Evolutionary conservation across 768 basidiomycete genomes (phyloP), one percentile per base, ranked within the genome.

Genomic region (Boletus rubropictus): DNA sequence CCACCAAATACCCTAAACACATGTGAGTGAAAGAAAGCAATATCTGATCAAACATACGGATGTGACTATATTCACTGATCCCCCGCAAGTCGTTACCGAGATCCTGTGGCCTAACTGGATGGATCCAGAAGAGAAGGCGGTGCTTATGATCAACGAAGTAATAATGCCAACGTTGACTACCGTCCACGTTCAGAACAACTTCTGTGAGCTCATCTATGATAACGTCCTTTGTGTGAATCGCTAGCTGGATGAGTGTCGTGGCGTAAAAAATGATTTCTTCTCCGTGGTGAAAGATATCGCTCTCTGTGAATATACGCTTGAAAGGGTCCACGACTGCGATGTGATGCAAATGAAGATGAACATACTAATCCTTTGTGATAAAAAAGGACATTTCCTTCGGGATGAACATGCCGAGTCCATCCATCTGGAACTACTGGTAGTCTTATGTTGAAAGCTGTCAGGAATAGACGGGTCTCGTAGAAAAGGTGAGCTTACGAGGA

Each of bases 71-170:
- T 27, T 37, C 37, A 25, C 21, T 31, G 17, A 53, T n/a, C 21
- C 43, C 51, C 33, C 38, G 55, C 46, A 56, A 25, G 11, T 48
- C 28, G 9, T 27, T 42, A 22, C 18, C 17, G 3, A 57, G 42
- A 1, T 29, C 28, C 27, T n/a, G 15, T 7, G 18, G 18, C 1
- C 15, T 18, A 0, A 57, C 32, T 7, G 9, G 9, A 14, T 48
- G 46, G 31, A 56, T 24, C 55, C 55, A 56, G 25, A 58, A 57
- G 6, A 57, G 44, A 40, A 56, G 55, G 20, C 28, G 55, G 17
- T 52, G 5, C 5, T 10, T 40, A 17, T 56, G 56, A 29, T 56
- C 56, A 24, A 54, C 55, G 32, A 56, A 56, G 32, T 56, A 46
- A 37, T 56, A 58, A 15, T 21, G 21, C 32, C 51, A 57, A 34